Conservation (phyloP, 2,329 filamentous ascomycete species). For the Parafenestella ontariensis region DNA sequence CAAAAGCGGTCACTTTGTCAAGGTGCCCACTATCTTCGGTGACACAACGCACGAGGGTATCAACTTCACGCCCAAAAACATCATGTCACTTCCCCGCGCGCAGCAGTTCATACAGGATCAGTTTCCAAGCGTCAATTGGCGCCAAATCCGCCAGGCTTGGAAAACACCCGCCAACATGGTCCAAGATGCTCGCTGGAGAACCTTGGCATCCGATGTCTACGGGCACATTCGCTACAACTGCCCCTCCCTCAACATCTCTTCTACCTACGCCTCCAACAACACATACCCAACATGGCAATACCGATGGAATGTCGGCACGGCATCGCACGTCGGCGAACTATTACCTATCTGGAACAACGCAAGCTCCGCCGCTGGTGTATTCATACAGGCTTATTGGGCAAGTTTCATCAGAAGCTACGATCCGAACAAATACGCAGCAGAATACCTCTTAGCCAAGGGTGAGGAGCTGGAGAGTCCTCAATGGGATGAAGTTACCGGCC, state of each 20-base stretch:
- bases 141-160: constrained; percentile 37
- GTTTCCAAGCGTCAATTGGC: constrained; percentile 42
- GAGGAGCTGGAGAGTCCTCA: constrained; percentile 27
- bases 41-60: constrained; percentile 56
- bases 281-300: constrained; percentile 54
- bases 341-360: constrained; percentile 50
- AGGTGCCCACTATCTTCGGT: constrained; percentile 53
- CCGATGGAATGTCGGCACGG: constrained; percentile 55
- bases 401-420: constrained; percentile 52
- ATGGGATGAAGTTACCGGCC: constrained; percentile 36
- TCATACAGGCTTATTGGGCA: constrained; percentile 52
- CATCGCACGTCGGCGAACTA: constrained; percentile 48
- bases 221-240: constrained; percentile 61
- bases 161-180: constrained; percentile 38
- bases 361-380: constrained; percentile 33
- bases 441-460: constrained; percentile 24
- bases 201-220: constrained; percentile 50
- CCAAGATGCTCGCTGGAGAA: constrained; percentile 34
- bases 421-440: constrained; percentile 49
- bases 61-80: constrained; percentile 48
- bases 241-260: constrained; percentile 53
- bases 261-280: constrained; percentile 37
- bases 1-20: constrained; percentile 47
- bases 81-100: constrained; percentile 40
- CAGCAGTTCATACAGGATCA: constrained; percentile 50